Evolutionary conservation across 2,329 filamentous ascomycete genomes (phyloP).

Genomic region (Fusarium dlaminii): DNA sequence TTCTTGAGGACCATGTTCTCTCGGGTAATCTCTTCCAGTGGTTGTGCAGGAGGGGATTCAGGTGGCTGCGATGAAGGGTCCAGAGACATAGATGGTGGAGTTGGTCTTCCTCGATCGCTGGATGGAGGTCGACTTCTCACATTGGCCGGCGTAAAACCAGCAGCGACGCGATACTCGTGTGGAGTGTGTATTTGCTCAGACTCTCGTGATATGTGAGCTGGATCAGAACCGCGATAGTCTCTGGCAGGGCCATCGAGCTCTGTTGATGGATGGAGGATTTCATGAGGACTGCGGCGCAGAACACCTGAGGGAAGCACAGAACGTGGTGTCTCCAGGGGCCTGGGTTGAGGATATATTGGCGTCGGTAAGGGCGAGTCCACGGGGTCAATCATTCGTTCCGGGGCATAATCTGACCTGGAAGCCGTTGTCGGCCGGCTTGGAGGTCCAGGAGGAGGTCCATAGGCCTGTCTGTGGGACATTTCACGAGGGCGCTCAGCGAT

Average conservation of each 20-base stretch:
- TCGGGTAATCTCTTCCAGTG: constrained; percentile 53
- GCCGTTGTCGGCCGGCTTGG: constrained; percentile 8
- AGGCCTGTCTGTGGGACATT: neutral
- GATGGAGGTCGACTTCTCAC: constrained; percentile 42
- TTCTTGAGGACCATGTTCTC: constrained; percentile 57
- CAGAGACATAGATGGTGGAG: constrained; percentile 41
- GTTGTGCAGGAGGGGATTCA: constrained; percentile 5
- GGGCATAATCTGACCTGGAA: constrained; percentile 23
- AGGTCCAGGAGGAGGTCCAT: neutral
- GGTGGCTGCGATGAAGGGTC: constrained; percentile 43
- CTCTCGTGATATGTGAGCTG: constrained; percentile 29
- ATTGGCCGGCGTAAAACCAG: constrained; percentile 48
- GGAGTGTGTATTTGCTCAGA: constrained; percentile 42
- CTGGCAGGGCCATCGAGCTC: constrained; percentile 32
- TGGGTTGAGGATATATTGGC: constrained; percentile 9
- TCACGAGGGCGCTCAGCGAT: constrained; percentile 3
- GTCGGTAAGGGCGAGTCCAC: constrained; percentile 11
- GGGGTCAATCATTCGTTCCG: constrained; percentile 32
- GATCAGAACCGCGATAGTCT: constrained; percentile 15
- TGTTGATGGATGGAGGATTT: constrained; percentile 34
- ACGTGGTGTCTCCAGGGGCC: constrained; percentile 15
- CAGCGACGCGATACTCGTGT: constrained; percentile 39
- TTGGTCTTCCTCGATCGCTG: constrained; percentile 40
- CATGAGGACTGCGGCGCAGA: constrained; percentile 17
- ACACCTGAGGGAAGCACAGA: constrained; percentile 23